These are phyloP conservation scores for Mucor saturninus DNA, from an alignment of 371 early-diverging fungal species.

Conservation along the genomic window DNA sequence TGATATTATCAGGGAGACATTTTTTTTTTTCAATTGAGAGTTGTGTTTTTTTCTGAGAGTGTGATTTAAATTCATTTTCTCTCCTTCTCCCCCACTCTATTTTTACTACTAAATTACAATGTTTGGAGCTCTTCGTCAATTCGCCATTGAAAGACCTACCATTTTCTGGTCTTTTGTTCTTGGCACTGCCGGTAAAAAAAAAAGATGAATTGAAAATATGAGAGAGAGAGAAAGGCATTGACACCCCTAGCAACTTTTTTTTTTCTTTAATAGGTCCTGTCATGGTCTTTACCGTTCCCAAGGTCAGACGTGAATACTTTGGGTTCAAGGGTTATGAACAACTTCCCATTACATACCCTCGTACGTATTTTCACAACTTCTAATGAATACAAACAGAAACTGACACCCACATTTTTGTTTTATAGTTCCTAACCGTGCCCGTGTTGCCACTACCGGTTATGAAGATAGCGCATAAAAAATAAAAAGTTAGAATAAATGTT, in stretches of 20 bases:
- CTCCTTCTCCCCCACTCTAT: conserved; percentile 14
- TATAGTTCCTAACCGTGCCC: conserved; percentile 51
- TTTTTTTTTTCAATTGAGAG: not conserved
- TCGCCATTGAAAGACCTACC: conserved; percentile 48
- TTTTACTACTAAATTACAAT: conserved; percentile 16
- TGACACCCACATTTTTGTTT: not conserved
- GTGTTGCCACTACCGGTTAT: conserved; percentile 52
- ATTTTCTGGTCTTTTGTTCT: conserved; percentile 54
- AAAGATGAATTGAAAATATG: not conserved
- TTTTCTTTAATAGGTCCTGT: conserved; percentile 40
- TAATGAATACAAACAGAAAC: not conserved
- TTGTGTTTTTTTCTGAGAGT: too few species aligned
- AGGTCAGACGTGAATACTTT: conserved; percentile 53
- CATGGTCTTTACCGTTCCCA: conserved; percentile 55
- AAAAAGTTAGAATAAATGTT: conserved; percentile 5
- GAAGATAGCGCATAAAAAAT: conserved; percentile 39
- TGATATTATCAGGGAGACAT: not conserved
- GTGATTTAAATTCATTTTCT: not conserved
- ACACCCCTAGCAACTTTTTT: not conserved
- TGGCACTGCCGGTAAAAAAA: conserved; percentile 42
- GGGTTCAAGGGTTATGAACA: conserved; percentile 50
- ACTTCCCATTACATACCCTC: conserved; percentile 53
- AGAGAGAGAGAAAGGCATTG: not conserved
- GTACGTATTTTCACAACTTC: conserved; percentile 28
- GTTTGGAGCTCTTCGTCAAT: conserved; percentile 41